Conservation (phyloP, 371 early-diverging fungal genomes). For the Mucor mucedo region DNA sequence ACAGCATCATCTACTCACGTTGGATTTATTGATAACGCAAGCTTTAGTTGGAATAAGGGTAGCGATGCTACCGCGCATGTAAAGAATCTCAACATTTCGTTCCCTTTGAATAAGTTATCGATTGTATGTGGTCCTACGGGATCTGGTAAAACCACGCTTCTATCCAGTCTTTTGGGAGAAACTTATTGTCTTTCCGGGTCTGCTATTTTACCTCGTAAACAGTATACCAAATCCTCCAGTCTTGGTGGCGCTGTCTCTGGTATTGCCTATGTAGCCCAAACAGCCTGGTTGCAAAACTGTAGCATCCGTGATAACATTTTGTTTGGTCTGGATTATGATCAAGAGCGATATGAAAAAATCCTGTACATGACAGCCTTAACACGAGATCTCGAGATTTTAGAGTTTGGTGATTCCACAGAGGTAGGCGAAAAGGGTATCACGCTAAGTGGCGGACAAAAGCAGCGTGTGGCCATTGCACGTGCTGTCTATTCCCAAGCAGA, state of each 20-base stretch:
- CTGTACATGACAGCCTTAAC: conserved; percentile 75
- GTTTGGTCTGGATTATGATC: conserved; percentile 74
- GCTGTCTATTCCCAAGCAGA: conserved; percentile 78
- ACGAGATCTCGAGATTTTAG: conserved; percentile 82
- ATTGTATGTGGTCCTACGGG: conserved; percentile 83
- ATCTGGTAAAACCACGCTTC: conserved; percentile 79
- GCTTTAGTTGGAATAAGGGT: conserved; percentile 54
- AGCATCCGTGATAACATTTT: conserved; percentile 84
- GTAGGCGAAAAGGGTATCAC: conserved; percentile 91
- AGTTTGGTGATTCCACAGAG: conserved; percentile 88
- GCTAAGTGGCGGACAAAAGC: conserved; percentile 88
- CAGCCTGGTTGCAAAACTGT: conserved; percentile 85
- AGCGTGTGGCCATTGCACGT: conserved; percentile 75
- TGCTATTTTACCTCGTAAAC: conserved; percentile 53
- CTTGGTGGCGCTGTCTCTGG: conserved; percentile 52
- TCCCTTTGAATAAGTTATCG: conserved; percentile 72
- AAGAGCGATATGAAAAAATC: conserved; percentile 65
- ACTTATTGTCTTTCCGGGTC: conserved; percentile 51
- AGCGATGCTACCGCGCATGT: conserved; percentile 44
- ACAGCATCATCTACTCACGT: conserved; percentile 24
- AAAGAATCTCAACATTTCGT: conserved; percentile 59
- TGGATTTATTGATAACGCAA: conserved; percentile 58
- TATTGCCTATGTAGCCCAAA: conserved; percentile 83
- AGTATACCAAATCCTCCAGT: not conserved
- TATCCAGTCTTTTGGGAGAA: conserved; percentile 70